phyloP scores from a whole-genome alignment of 495 filamentous ascomycete species.

The Parmelia sp. region DNA sequence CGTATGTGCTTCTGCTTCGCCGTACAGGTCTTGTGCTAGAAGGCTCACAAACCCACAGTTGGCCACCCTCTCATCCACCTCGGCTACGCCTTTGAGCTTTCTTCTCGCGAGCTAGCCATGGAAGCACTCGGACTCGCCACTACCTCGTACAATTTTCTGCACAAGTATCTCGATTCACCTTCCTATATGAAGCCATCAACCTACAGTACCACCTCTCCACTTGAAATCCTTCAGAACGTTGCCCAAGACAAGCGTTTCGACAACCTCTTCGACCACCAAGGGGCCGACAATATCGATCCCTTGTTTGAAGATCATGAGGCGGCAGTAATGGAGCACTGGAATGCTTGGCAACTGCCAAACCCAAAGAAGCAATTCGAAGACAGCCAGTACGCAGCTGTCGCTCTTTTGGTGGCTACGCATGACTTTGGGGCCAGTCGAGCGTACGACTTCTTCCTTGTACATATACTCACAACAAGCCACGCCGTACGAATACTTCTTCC shows the following conservation, averaged over 20 bases:
- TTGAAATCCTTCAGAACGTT: conserved; percentile 55
- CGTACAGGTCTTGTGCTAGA: no score
- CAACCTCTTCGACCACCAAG: conserved; percentile 47
- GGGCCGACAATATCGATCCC: conserved; percentile 51
- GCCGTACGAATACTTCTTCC: conserved; percentile 82
- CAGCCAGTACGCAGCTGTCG: conserved; percentile 68
- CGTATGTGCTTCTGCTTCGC: conserved; percentile 43
- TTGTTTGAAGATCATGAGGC: conserved; percentile 57
- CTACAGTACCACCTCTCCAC: conserved; percentile 43
- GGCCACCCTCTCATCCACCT: conserved; percentile 83
- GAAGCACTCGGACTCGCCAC: conserved; percentile 62
- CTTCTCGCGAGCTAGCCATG: conserved; percentile 65
- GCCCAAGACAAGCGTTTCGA: conserved; percentile 36
- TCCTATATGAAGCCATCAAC: conserved; percentile 32
- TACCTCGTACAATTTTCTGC: conserved; percentile 60
- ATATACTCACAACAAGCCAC: conserved; percentile 76
- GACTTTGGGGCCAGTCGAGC: conserved; percentile 28
- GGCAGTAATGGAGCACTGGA: conserved; percentile 71
- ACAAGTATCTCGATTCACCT: conserved; percentile 65
- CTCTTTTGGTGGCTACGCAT: conserved; percentile 60
- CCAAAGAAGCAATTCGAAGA: conserved; percentile 64
- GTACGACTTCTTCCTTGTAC: conserved; percentile 83
- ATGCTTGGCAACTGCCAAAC: conserved; percentile 59
- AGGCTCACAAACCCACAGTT: conserved; percentile 40
- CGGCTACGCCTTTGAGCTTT: conserved; percentile 72